Evolutionary conservation across 768 basidiomycete genomes (phyloP).

Genomic region (Termitomyces sp.): DNA sequence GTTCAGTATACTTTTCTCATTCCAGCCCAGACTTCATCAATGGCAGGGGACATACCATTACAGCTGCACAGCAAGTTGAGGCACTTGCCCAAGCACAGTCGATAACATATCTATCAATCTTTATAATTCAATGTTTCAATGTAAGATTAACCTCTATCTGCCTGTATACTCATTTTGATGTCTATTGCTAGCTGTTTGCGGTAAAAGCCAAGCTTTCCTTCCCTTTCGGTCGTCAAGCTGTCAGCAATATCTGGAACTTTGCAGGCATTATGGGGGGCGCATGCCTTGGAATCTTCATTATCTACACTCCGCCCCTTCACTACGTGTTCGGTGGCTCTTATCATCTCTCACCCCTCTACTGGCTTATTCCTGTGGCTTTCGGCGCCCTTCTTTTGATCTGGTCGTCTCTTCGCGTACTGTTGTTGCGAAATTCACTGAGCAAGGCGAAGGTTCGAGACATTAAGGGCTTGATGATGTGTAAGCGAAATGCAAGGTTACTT

Average conservation of each 20-base stretch:
- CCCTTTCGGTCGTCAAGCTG: slow-evolving; percentile 57
- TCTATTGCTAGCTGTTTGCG: slow-evolving; percentile 47
- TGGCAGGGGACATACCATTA: slow-evolving; percentile 42
- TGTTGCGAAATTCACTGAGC: slow-evolving; percentile 54
- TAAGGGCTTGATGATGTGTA: slow-evolving; percentile 70
- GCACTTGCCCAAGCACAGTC: slow-evolving; percentile 61
- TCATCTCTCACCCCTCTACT: slow-evolving; percentile 59
- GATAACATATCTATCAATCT: slow-evolving; percentile 64
- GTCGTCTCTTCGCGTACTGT: slow-evolving; percentile 56
- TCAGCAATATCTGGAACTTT: slow-evolving; percentile 65
- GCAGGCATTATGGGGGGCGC: slow-evolving; percentile 59
- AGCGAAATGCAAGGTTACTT: slow-evolving; percentile 22
- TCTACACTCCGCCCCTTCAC: slow-evolving; percentile 68
- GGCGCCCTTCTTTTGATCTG: slow-evolving; percentile 53
- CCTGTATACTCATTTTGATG: neutral
- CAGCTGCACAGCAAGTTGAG: slow-evolving; percentile 48
- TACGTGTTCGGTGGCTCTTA: slow-evolving; percentile 64
- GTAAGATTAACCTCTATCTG: slow-evolving; percentile 27
- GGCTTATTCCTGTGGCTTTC: slow-evolving; percentile 64
- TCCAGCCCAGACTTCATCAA: slow-evolving; percentile 57
- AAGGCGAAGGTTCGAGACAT: slow-evolving; percentile 60
- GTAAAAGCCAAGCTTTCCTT: slow-evolving; percentile 61
- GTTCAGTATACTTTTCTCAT: slow-evolving; percentile 41
- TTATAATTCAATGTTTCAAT: slow-evolving; percentile 70
- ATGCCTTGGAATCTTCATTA: slow-evolving; percentile 61